Evolutionary conservation across 345 rosid genomes (phyloP).

Genomic region (Salix caprea): DNA sequence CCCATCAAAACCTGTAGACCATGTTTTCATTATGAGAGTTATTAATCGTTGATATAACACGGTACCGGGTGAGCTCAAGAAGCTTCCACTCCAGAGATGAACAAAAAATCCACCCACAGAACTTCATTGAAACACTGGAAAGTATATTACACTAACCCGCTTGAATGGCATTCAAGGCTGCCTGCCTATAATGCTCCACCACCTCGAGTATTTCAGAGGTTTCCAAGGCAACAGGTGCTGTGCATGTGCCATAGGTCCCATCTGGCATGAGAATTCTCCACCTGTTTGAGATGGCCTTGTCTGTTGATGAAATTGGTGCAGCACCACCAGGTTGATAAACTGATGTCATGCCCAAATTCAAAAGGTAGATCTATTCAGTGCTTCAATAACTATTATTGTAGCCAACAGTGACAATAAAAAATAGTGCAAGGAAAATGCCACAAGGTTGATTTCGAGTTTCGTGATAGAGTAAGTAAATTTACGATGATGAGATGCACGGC

Average conservation of each 20-base stretch:
- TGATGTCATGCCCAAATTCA: slow-evolving; percentile 16
- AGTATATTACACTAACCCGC: slow-evolving; percentile 45
- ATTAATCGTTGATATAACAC: background rate
- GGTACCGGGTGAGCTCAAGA: background rate
- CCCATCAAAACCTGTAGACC: slow-evolving; percentile 65
- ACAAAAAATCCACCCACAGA: too few relatives aligned
- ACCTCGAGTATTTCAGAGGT: slow-evolving; percentile 46
- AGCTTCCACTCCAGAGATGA: too few relatives aligned
- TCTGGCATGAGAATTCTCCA: slow-evolving; percentile 70
- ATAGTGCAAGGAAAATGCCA: background rate
- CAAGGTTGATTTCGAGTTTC: background rate
- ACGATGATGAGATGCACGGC: slow-evolving; percentile 82
- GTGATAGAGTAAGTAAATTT: background rate
- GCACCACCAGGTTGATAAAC: slow-evolving; percentile 74
- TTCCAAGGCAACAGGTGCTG: slow-evolving; percentile 44
- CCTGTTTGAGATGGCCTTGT: slow-evolving; percentile 49
- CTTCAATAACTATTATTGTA: background rate
- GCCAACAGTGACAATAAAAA: background rate
- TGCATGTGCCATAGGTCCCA: slow-evolving; percentile 45
- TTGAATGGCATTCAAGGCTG: slow-evolving; percentile 63
- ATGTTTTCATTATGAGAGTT: background rate
- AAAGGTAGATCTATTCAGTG: background rate
- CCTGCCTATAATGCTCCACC: slow-evolving; percentile 52
- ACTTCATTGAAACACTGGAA: too few relatives aligned
- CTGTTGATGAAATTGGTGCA: slow-evolving; percentile 71